Conservation (phyloP, 2,329 filamentous ascomycete genomes). For the Alternaria sp. region DNA sequence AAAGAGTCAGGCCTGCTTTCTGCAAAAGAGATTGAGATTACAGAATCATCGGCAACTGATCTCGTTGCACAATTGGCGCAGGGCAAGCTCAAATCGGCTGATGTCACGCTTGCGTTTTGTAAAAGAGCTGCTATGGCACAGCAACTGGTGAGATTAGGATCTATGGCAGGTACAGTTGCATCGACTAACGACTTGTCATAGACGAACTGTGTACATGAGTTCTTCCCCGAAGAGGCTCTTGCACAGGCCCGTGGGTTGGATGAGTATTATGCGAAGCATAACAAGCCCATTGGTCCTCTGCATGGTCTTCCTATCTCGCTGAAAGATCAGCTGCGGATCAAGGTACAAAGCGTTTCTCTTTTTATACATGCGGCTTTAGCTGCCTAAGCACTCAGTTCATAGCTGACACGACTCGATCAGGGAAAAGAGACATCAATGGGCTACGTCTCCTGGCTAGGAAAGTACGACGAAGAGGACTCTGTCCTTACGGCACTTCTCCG, state of each 20-base stretch:
- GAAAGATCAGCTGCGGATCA: slow-evolving; percentile 54
- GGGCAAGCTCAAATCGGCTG: slow-evolving; percentile 27
- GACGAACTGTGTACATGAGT: slow-evolving; percentile 47
- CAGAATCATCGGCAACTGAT: slow-evolving; percentile 30
- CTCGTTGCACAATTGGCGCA: slow-evolving; percentile 24
- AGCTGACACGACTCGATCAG: slow-evolving; percentile 6
- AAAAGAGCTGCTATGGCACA: slow-evolving; percentile 61
- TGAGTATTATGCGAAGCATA: slow-evolving; percentile 33
- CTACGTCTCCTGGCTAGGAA: slow-evolving; percentile 57
- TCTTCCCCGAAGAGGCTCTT: slow-evolving; percentile 52
- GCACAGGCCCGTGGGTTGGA: slow-evolving; percentile 47
- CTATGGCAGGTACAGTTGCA: no score
- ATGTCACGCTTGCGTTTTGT: slow-evolving; percentile 59
- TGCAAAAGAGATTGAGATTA: slow-evolving; percentile 29
- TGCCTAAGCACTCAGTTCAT: not conserved
- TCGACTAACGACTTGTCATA: not conserved
- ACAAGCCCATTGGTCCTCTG: slow-evolving; percentile 46
- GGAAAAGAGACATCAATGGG: slow-evolving; percentile 57
- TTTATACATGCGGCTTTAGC: not conserved
- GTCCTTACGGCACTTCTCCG: not conserved
- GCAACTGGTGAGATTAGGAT: slow-evolving; percentile 55
- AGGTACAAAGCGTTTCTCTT: not conserved
- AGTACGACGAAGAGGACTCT: not conserved
- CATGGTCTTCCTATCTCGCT: slow-evolving; percentile 53
- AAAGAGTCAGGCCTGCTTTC: slow-evolving; percentile 28